Evolutionary conservation across 306 rosid genomes (phyloP), one percentile per base, ranked within the genome.

Genomic region (Mimosa bimucronata): DNA sequence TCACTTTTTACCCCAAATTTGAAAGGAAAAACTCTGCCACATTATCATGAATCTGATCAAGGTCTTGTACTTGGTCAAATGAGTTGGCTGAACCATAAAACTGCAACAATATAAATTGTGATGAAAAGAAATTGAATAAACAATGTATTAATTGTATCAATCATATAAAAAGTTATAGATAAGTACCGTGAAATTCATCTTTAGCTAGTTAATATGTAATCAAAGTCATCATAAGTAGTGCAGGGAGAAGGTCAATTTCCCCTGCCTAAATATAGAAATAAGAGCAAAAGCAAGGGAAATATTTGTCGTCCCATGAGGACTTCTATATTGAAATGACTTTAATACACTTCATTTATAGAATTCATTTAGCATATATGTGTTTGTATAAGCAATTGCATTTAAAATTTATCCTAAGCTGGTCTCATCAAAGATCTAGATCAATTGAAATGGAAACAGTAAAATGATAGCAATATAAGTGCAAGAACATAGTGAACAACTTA

Each of bases 401-500:
- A 34, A 21, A 38, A 66, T n/a, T 38, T n/a, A 67, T 19, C 45
- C 52, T 21, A 67, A 40, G 69, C 58, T 73, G 61, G 52, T 4
- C 65, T 58, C 65, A 23, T 58, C 65, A 58, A 58, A 58, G 65
- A 25, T 52, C 83, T 50, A 81, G 38, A 76, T 13, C 76, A 57
- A 76, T 25, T 34, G 45, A 79, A 60, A 60, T 48, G 70, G 37
- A 76, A 60, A 66, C 44, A 62, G 19, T 60, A 60, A 26, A 26
- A 60, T 46, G 21, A 79, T 68, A 71, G 72, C 11, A 69, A 53
- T 42, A 30, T 77, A 75, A 21, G 42, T n/a, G 74, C 55, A 58
- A 30, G 34, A 14, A 67, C 15, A 37, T 73, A 55, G 65, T 77
- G 68, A 79, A 70, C 14, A 12, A 44, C 74, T 41, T 80, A 95